Percentiles rank a stretch among this genome's conserved stretches.
These are phyloP conservation scores for Phytopythium helicoides DNA, from an alignment of 352 stramenopile genomes.

Conservation along the genomic window DNA sequence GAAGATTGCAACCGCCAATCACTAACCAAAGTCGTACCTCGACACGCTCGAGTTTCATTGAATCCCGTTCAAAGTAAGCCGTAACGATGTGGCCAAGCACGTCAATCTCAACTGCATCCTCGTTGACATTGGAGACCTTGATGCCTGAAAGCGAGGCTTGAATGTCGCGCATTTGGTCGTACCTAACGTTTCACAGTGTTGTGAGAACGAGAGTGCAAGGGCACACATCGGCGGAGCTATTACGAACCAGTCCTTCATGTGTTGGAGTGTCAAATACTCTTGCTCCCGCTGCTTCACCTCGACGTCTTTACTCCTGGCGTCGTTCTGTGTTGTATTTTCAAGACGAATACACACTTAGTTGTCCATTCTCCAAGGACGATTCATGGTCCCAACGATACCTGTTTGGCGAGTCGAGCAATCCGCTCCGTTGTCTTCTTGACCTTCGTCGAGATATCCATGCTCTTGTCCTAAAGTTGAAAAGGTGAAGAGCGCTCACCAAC, in stretches of 20 bases:
- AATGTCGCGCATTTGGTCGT: slow-evolving; percentile 58
- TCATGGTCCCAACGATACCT: neutral
- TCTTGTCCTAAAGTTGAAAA: slow-evolving; percentile 39
- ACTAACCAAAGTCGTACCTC: slow-evolving; percentile 30
- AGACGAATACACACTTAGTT: no score
- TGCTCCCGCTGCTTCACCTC: slow-evolving; percentile 74
- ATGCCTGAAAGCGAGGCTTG: slow-evolving; percentile 51
- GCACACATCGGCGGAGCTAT: neutral
- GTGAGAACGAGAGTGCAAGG: no score
- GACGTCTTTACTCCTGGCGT: slow-evolving; percentile 60
- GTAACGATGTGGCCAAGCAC: slow-evolving; percentile 44
- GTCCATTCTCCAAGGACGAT: no score
- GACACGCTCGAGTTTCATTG: slow-evolving; percentile 49
- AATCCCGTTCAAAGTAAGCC: slow-evolving; percentile 60
- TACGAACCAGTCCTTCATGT: slow-evolving; percentile 73
- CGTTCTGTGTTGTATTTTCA: slow-evolving; percentile 32
- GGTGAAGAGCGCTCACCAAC: neutral
- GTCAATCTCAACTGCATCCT: slow-evolving; percentile 61
- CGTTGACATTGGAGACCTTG: slow-evolving; percentile 49
- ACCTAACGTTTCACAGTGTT: slow-evolving; percentile 25
- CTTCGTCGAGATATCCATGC: slow-evolving; percentile 68
- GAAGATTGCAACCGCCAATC: slow-evolving; percentile 1
- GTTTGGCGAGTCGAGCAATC: slow-evolving; percentile 19
- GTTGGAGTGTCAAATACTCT: slow-evolving; percentile 60
- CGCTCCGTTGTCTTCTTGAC: slow-evolving; percentile 59